phyloP scores from a whole-genome alignment of 1,284 basidiomycete genomes.

The Ustilago crameri region DNA sequence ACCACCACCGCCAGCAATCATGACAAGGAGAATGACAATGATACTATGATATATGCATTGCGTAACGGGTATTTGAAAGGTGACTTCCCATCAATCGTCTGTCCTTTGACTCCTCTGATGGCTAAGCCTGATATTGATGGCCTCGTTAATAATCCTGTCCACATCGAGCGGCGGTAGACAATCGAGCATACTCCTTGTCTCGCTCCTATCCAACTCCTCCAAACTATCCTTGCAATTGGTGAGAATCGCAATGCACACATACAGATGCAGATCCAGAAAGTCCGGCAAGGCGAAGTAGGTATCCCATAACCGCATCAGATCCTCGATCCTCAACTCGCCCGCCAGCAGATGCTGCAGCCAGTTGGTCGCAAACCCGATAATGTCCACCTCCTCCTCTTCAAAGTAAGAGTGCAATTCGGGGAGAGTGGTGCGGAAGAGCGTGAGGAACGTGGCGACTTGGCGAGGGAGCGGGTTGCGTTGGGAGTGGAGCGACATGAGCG shows the following conservation, averaged over 20 bases:
- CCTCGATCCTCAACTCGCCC: conserved; percentile 63
- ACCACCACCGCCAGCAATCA: no score
- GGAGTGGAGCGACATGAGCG: conserved; percentile 56
- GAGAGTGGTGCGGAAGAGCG: conserved; percentile 65
- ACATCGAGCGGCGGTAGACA: conserved; percentile 65
- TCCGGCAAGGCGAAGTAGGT: conserved; percentile 67
- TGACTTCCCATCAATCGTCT: no score
- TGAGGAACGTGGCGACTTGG: conserved; percentile 65
- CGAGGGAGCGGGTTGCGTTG: conserved; percentile 52
- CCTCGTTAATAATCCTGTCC: conserved; percentile 67
- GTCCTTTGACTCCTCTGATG: conserved; percentile 51
- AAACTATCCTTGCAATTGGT: conserved; percentile 67
- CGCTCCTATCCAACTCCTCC: conserved; percentile 67
- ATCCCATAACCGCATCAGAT: conserved; percentile 67
- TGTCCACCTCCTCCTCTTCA: conserved; percentile 68
- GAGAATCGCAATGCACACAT: conserved; percentile 68
- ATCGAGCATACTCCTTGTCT: conserved; percentile 67
- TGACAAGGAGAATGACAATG: no score
- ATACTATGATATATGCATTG: no score
- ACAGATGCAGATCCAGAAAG: conserved; percentile 66
- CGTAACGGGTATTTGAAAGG: no score
- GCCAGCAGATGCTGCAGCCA: conserved; percentile 67
- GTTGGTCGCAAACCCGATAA: conserved; percentile 62
- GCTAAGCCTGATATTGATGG: conserved; percentile 63
- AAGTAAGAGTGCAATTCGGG: conserved; percentile 68